phyloP scores from a whole-genome alignment of 2,329 filamentous ascomycete genomes.

The Colletotrichum destructivum region DNA sequence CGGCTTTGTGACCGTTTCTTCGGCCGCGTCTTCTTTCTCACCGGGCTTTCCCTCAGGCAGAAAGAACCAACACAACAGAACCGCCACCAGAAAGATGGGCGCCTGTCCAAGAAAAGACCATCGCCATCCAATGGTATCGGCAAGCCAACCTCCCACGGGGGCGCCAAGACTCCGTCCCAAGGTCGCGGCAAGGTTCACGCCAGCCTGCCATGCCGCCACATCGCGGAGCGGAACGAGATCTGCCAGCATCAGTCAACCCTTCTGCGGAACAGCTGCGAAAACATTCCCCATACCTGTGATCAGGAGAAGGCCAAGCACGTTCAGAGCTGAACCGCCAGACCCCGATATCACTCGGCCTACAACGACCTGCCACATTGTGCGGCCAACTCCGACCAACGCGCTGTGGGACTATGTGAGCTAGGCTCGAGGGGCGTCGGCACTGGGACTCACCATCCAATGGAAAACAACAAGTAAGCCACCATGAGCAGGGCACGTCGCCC shows the following conservation, averaged over 20 bases:
- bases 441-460: constrained; percentile 63
- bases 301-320: constrained; percentile 64
- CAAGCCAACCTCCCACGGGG: constrained; percentile 73
- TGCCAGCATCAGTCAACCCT: constrained; percentile 39
- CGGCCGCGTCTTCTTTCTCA: neutral
- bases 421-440: neutral
- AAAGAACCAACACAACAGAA: constrained; percentile 67
- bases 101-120: constrained; percentile 77
- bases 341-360: constrained; percentile 67
- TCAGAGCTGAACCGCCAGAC: constrained; percentile 66
- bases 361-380: constrained; percentile 64
- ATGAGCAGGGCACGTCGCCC: constrained; percentile 65
- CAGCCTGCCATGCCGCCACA: constrained; percentile 68
- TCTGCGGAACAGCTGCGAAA: neutral
- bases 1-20: constrained; percentile 9
- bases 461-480: constrained; percentile 65
- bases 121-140: constrained; percentile 77
- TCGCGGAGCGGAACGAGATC: constrained; percentile 68
- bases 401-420: constrained; percentile 36
- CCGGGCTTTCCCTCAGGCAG: constrained; percentile 56
- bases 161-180: constrained; percentile 67
- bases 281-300: constrained; percentile 60
- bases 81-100: constrained; percentile 69
- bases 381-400: constrained; percentile 58
- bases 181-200: constrained; percentile 67